Evolutionary conservation across 75 land plant species (phyloP).

Genomic region (Picea glauca): DNA sequence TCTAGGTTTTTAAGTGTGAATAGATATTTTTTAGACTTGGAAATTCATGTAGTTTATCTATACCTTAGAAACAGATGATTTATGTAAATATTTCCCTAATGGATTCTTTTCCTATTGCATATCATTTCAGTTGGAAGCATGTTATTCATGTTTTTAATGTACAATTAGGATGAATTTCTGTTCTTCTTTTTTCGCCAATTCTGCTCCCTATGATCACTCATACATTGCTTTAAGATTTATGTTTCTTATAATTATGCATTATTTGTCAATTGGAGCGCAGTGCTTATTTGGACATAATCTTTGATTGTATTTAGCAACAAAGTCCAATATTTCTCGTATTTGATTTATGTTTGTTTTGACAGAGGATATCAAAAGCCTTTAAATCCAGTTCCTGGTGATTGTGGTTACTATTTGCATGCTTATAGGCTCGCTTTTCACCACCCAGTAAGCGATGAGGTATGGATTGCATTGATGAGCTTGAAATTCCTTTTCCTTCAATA

Average conservation of each 20-base stretch:
- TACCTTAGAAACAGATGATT: not conserved
- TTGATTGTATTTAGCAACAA: not conserved
- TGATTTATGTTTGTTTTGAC: not conserved
- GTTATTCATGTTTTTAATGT: not conserved
- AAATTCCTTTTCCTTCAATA: not conserved
- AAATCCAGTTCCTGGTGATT: conserved; percentile 82
- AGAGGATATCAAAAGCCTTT: conserved; percentile 72
- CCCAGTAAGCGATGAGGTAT: conserved; percentile 66
- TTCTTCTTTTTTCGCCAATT: not conserved
- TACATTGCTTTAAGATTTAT: not conserved
- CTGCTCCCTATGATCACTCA: not conserved
- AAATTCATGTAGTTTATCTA: not conserved
- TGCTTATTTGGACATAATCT: not conserved
- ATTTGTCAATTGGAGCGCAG: not conserved
- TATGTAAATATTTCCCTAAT: not conserved
- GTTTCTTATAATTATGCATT: not conserved
- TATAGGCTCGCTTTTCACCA: conserved; percentile 52
- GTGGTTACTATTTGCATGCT: conserved; percentile 90
- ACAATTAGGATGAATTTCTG: not conserved
- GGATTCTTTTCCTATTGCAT: not conserved
- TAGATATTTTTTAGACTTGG: not conserved
- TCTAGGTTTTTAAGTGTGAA: not conserved
- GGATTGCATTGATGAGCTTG: not conserved
- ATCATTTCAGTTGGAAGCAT: not conserved
- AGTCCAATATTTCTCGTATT: not conserved